Conservation (phyloP, 495 filamentous ascomycete genomes). For the Aspergillus diversus region DNA sequence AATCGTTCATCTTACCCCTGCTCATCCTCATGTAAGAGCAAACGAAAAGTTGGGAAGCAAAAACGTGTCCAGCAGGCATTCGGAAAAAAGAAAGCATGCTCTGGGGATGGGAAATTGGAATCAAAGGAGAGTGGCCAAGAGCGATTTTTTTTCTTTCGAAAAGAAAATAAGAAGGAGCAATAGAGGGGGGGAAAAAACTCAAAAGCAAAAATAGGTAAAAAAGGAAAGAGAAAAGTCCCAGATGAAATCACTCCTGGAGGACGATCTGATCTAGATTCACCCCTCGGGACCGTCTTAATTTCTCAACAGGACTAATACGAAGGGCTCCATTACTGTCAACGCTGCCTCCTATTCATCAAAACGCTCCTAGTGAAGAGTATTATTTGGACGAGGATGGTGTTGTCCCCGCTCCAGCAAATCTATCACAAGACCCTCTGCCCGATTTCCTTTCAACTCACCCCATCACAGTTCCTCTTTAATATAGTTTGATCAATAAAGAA, state of each 20-base stretch:
- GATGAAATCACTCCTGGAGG: constrained; percentile 1
- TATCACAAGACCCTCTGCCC: constrained; percentile 10
- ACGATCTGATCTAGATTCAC: background rate
- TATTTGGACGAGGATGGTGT: background rate
- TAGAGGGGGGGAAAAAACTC: too few species aligned
- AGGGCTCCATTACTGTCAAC: background rate
- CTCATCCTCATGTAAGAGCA: background rate
- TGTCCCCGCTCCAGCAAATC: background rate
- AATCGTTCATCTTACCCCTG: background rate
- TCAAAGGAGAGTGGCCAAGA: too few species aligned
- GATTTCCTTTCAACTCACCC: background rate
- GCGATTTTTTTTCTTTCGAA: background rate
- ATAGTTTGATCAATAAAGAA: background rate
- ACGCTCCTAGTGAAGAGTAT: too few species aligned
- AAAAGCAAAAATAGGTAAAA: background rate
- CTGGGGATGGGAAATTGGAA: too few species aligned
- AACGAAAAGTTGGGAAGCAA: constrained; percentile 4
- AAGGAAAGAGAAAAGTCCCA: background rate
- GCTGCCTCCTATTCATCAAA: background rate
- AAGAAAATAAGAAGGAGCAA: background rate
- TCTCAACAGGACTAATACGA: background rate
- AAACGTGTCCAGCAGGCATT: constrained; percentile 16
- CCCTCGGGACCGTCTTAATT: background rate
- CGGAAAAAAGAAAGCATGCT: constrained; percentile 5
- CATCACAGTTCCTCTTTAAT: too few species aligned